Evolutionary conservation across 2,329 filamentous ascomycete genomes (phyloP), one percentile per base, ranked within the genome.

Genomic region (Cryphonectria naterciae): DNA sequence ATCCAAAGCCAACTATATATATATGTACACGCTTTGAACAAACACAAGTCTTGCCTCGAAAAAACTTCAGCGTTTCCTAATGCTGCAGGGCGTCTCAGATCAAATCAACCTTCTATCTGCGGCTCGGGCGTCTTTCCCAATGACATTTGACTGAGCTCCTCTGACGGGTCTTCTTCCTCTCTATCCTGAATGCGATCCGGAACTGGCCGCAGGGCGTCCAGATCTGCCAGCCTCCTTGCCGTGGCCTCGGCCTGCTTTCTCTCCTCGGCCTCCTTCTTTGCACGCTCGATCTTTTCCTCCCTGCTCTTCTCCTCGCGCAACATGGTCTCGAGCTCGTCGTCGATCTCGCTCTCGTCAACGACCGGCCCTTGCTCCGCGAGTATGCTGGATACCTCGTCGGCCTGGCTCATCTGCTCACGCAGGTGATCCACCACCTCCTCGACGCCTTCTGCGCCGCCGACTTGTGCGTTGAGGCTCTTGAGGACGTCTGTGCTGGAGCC

Each of bases 241-340:
- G 62, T 76, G 65, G 73, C 75, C 73, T 77, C 68, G 72, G 72
- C 75, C 76, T 81, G 76, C 75, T 73, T 60, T 72, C 83, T 82
- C 70, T 82, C 82, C 74, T 83, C 82, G 72, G 78, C 80, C 58
- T 79, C 80, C 69, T 83, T 81, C 72, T 76, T 80, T 78, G 89
- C 85, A 75, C 92, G 77, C 37, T 83, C 85, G 74, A 87, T 85
- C 52, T 80, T 81, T 71, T 83, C 82, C 71, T 84, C 83, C 70
- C 88, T 85, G 77, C 87, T 86, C 77, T 83, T 83, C 74, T 77
- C 81, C 75, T 89, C 87, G 74, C 88, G 83, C 81, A 95, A 90
- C 82, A 99, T 83, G 4, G 86, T 90, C 75, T 92, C 92, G 63
- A 98, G 86, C 82, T 98, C 95, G 72, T 95, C 92, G 75, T 98